These are phyloP conservation scores for Dictyostelium capitatum DNA, from an alignment of 78 protist genomes.

Conservation along the genomic window DNA sequence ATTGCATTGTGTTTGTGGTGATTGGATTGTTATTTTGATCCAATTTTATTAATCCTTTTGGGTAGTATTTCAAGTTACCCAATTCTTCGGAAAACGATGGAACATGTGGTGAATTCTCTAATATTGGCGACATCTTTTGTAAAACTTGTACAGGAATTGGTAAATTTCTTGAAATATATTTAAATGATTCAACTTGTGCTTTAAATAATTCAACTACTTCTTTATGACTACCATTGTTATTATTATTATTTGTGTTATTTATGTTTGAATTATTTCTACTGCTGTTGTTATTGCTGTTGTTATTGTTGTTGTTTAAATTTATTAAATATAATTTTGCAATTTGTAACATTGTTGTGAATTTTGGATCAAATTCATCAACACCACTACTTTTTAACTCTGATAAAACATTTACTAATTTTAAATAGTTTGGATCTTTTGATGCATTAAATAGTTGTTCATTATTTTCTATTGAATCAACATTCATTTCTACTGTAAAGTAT, in stretches of 20 bases:
- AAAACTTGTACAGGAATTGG: slow-evolving; percentile 46
- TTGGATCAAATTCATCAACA: slow-evolving; percentile 11
- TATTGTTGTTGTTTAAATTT: background rate
- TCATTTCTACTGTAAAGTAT: too few species aligned
- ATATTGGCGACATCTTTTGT: slow-evolving; percentile 16
- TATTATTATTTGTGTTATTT: background rate
- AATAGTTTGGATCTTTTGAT: slow-evolving; percentile 5
- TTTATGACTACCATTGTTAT: background rate
- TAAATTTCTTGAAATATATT: slow-evolving; percentile 65
- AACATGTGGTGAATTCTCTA: slow-evolving; percentile 20
- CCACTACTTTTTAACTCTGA: slow-evolving; percentile 20
- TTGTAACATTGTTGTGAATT: slow-evolving; percentile 15
- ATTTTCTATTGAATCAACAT: too few species aligned
- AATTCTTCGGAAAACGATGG: slow-evolving; percentile 1
- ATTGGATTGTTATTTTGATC: slow-evolving; percentile 12
- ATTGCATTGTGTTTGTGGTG: background rate
- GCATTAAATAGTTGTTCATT: background rate
- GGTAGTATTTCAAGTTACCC: slow-evolving; percentile 22
- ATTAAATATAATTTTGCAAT: slow-evolving; percentile 22
- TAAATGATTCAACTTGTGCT: slow-evolving; percentile 63
- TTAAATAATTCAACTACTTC: slow-evolving; percentile 23
- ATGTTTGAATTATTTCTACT: too few species aligned
- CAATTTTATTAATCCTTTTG: slow-evolving; percentile 18
- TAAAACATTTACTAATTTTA: background rate
- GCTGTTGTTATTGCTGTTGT: background rate